Conservation (phyloP, 2,329 filamentous ascomycete species). For the Fusarium coffeatum region DNA sequence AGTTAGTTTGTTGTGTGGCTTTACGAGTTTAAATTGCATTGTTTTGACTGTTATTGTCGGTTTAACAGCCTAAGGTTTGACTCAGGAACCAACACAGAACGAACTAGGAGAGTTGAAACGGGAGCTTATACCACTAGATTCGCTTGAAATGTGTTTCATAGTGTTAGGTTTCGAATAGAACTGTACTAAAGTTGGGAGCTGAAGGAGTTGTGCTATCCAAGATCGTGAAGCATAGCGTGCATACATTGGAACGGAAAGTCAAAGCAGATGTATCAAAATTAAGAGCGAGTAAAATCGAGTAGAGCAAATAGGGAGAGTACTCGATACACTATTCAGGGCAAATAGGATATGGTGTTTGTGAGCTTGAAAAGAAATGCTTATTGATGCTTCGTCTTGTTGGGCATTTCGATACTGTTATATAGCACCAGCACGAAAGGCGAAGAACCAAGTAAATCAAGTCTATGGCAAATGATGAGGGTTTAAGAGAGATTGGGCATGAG, state of each 20-base stretch:
- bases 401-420: not conserved
- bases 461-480: not conserved
- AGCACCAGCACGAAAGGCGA: not conserved
- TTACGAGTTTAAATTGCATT: not conserved
- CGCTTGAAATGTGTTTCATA: not conserved
- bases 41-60: not conserved
- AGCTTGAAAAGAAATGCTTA: not conserved
- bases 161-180: not conserved
- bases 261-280: not conserved
- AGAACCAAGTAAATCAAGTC: not conserved
- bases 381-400: not conserved
- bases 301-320: not conserved
- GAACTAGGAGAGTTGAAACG: not conserved
- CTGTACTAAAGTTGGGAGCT: not conserved
- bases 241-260: not conserved
- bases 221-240: not conserved
- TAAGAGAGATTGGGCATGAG: not conserved
- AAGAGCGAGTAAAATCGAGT: not conserved
- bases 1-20: constrained; percentile 11
- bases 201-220: not conserved
- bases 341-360: not conserved
- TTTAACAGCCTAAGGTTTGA: not conserved
- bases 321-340: not conserved
- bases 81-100: not conserved
- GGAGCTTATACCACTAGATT: not conserved